Evolutionary conservation across 371 early-diverging fungal genomes (phyloP), one percentile per base, ranked within the genome.

Genomic region (Massospora cicadina): DNA sequence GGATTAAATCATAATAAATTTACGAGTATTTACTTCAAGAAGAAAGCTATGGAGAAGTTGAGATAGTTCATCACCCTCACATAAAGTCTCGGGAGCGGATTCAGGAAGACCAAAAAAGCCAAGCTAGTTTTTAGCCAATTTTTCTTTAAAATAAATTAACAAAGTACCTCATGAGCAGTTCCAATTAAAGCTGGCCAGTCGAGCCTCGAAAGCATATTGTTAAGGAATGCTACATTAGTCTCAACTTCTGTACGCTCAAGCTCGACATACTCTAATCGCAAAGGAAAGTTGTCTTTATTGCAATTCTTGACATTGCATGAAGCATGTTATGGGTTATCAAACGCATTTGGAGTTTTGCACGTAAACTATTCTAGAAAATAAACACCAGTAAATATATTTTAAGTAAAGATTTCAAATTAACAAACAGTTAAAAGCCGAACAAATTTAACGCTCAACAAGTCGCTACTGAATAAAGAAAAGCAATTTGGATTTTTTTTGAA

Each of bases 251-350:
- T 76, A 65, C 80, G 71, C 71, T 93, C 93, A 10, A 94, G 75
- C 70, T 89, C 83, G 10, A 81, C 87, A 43, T 94, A 85, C 69
- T 86, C 79, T 69, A 97, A 80, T 53, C 78, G 78, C 55, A 97
- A 81, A 21, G 98, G 98, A 69, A 87, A 97, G 79, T 87, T 89
- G 71, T 85, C 83, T 57, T 79, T 77, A 56, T 77, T 83, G 81
- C 98, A 97, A 76, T 85, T 84, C 75, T 90, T 91, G 72, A 87
- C 96, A 73, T 93, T 93, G 86, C 98, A 97, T 91, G 90, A 60
- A 97, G 82, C 92, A 97, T 88, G 77, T 97, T 97, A 81, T 97
- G 98, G 33, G 95, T 93, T 58, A 97, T 81, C 69, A 97, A 86
- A 75, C 95, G 78, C 89, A 90, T 90, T 28, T 60, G 31, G 5